Evolutionary conservation across 495 filamentous ascomycete genomes (phyloP).

Genomic region (Aspergillus homomorphus): DNA sequence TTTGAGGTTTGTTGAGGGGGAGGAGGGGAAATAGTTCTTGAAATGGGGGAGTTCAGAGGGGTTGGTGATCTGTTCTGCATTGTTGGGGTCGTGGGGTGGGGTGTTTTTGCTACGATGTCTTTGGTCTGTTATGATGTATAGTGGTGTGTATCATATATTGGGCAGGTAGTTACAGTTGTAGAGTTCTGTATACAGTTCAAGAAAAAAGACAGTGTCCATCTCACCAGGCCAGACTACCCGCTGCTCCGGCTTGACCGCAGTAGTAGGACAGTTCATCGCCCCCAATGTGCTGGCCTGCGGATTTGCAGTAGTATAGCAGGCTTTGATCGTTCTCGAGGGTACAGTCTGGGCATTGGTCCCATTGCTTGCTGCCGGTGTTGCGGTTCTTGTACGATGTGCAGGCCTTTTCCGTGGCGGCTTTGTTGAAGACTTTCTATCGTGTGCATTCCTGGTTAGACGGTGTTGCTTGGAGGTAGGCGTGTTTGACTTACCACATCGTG

Average conservation of each 20-base stretch:
- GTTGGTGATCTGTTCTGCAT: conserved; percentile 4
- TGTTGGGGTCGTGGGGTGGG: background rate
- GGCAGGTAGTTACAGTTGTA: too few species aligned
- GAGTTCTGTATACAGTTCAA: background rate
- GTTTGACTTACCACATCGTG: conserved; percentile 12
- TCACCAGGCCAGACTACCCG: conserved; percentile 17
- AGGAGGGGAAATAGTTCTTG: conserved; percentile 37
- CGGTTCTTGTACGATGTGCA: conserved; percentile 23
- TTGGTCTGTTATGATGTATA: too few species aligned
- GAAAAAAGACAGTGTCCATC: background rate
- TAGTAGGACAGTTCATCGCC: conserved; percentile 21
- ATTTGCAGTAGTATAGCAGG: conserved; percentile 21
- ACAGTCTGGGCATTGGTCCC: conserved; percentile 26
- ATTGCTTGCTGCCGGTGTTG: conserved; percentile 24
- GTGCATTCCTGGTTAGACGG: background rate
- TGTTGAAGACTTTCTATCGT: conserved; percentile 16
- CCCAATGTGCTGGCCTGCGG: conserved; percentile 18
- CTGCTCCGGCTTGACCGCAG: conserved; percentile 17
- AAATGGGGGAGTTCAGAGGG: conserved; percentile 31
- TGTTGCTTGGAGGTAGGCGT: background rate
- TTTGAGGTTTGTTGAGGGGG: conserved; percentile 73
- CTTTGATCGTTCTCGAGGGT: conserved; percentile 12
- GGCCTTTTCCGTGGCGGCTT: conserved; percentile 18
- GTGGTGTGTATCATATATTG: too few species aligned
- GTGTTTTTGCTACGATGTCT: too few species aligned